Percentiles rank a stretch among this genome's conserved stretches.
These are phyloP conservation scores for Amesomyces nigricolor DNA, from an alignment of 2,329 filamentous ascomycete genomes.

Conservation along the genomic window DNA sequence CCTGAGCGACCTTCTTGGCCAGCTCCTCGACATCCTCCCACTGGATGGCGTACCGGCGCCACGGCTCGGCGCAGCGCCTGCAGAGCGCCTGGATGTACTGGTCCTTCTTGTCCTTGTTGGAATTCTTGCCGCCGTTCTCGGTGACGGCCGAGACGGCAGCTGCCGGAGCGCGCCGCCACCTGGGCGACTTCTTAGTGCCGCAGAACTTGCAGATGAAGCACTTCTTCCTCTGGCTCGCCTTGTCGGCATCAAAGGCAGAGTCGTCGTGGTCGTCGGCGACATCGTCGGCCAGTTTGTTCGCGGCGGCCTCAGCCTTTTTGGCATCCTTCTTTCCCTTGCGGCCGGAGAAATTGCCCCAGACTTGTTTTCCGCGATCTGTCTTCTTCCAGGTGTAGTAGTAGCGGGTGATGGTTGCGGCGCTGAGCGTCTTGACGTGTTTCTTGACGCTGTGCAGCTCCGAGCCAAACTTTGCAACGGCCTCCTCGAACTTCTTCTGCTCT, in stretches of 20 bases:
- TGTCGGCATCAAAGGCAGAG: slow-evolving; percentile 88
- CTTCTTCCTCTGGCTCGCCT: slow-evolving; percentile 72
- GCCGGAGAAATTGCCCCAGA: slow-evolving; percentile 85
- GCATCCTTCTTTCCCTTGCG: slow-evolving; percentile 87
- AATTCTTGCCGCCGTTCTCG: slow-evolving; percentile 57
- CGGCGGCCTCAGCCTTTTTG: slow-evolving; percentile 63
- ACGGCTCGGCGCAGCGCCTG: slow-evolving; percentile 82
- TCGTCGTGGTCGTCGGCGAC: slow-evolving; percentile 90
- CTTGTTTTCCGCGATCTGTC: slow-evolving; percentile 71
- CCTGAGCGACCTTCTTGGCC: slow-evolving; percentile 75
- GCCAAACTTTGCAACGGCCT: slow-evolving; percentile 82
- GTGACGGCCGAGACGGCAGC: slow-evolving; percentile 65
- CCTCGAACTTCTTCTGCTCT: slow-evolving; percentile 86
- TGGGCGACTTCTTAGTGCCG: slow-evolving; percentile 67
- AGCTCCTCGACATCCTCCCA: slow-evolving; percentile 94
- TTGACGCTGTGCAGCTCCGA: slow-evolving; percentile 82
- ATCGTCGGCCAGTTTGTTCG: slow-evolving; percentile 79
- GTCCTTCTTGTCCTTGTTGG: slow-evolving; percentile 70
- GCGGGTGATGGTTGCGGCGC: slow-evolving; percentile 74
- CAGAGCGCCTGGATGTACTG: slow-evolving; percentile 79
- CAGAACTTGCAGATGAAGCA: slow-evolving; percentile 95
- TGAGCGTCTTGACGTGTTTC: slow-evolving; percentile 77
- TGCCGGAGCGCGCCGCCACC: slow-evolving; percentile 87
- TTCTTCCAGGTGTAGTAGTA: slow-evolving; percentile 99
- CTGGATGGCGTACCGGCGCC: slow-evolving; percentile 92